These are phyloP conservation scores for Malus sylvestris DNA, from an alignment of 306 rosid species.

Conservation along the genomic window DNA sequence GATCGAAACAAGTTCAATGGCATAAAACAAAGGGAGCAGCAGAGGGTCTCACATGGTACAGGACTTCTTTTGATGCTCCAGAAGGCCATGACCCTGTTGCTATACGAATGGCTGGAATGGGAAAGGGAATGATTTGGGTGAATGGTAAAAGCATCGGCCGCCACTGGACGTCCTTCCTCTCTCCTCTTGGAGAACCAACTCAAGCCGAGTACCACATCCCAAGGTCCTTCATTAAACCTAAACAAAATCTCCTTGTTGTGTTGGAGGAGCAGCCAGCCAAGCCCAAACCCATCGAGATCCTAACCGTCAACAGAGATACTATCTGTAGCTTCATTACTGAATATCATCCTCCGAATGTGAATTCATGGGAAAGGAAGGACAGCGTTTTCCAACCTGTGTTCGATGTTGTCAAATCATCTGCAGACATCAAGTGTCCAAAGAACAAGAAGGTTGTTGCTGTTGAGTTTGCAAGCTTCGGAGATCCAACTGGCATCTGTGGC, in stretches of 20 bases:
- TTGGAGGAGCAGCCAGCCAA: constrained; percentile 8
- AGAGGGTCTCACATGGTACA: constrained; percentile 6
- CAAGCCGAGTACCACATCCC: constrained; percentile 11
- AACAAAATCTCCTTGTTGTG: not conserved
- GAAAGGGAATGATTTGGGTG: constrained; percentile 12
- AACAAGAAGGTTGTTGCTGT: not conserved
- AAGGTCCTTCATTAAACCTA: constrained; percentile 16
- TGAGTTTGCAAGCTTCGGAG: constrained; percentile 16
- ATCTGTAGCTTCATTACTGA: constrained; percentile 7
- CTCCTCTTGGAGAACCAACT: constrained; percentile 9
- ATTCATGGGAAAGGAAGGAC: constrained; percentile 1
- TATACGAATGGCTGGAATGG: constrained; percentile 6
- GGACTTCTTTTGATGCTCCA: constrained; percentile 9
- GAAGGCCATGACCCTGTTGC: constrained; percentile 8
- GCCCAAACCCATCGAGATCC: constrained; percentile 5
- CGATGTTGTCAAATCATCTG: not conserved
- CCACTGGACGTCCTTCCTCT: constrained; percentile 9
- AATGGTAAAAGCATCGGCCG: constrained; percentile 12
- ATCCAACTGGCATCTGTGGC: constrained; percentile 7
- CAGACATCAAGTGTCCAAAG: constrained; percentile 2
- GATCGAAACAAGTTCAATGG: constrained; percentile 8
- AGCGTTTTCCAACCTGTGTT: not conserved
- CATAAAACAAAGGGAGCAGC: not conserved
- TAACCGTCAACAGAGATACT: constrained; percentile 8
- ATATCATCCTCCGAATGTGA: constrained; percentile 4